Evolutionary conservation across 768 basidiomycete genomes (phyloP).

Genomic region (Kwoniella europaea): DNA sequence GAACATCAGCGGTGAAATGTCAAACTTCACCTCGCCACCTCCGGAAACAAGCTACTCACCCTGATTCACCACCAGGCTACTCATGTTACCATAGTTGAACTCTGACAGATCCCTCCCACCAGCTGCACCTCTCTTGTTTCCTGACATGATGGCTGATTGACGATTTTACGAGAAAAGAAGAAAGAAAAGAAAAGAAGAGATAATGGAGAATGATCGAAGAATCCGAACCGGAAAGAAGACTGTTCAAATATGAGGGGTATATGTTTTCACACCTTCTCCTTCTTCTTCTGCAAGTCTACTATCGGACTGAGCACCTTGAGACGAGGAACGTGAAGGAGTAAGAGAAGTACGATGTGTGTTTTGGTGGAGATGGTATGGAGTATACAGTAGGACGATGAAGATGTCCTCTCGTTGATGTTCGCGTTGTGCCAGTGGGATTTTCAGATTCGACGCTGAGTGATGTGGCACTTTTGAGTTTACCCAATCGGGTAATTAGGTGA

Average conservation of each 20-base stretch:
- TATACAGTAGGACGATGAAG: not conserved
- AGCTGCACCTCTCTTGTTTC: conserved; percentile 32
- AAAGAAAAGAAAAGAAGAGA: not conserved
- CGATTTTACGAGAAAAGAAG: not conserved
- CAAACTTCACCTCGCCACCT: not conserved
- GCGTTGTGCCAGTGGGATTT: not conserved
- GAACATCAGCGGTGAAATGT: not conserved
- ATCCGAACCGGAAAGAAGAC: not conserved
- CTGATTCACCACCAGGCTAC: conserved; percentile 91
- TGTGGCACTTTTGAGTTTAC: not conserved
- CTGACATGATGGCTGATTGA: conserved; percentile 45
- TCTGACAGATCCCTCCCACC: conserved; percentile 79
- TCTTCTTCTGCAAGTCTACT: not conserved
- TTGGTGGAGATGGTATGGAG: not conserved
- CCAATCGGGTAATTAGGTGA: not conserved
- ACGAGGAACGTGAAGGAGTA: not conserved
- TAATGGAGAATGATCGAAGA: not conserved
- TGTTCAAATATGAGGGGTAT: not conserved
- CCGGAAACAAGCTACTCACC: conserved; percentile 53
- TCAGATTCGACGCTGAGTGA: not conserved
- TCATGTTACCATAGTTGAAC: conserved; percentile 96
- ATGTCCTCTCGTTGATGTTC: not conserved
- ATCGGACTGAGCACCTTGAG: not conserved
- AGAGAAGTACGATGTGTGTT: conserved; percentile 9
- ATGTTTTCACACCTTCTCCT: not conserved